These are phyloP conservation scores for Penicillium pulvis DNA, from an alignment of 495 filamentous ascomycete species.

Conservation along the genomic window DNA sequence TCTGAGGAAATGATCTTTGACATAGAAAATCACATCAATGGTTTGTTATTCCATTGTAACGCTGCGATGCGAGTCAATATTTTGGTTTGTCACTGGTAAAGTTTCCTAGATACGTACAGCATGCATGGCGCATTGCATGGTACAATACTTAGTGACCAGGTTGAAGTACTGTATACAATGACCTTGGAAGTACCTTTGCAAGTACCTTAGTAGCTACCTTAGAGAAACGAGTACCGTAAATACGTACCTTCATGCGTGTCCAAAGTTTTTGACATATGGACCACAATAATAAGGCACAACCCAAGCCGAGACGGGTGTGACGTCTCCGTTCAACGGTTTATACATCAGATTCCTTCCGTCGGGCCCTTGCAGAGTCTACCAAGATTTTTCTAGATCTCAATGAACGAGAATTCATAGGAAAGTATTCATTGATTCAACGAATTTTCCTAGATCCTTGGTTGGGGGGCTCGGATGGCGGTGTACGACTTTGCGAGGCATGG, in stretches of 20 bases:
- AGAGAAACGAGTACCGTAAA: not conserved
- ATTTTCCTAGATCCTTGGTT: conserved; percentile 22
- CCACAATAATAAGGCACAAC: conserved; percentile 1
- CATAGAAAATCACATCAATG: not conserved
- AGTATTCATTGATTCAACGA: conserved; percentile 30
- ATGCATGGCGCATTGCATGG: not conserved
- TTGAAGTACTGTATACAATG: not conserved
- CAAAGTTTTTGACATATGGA: not conserved
- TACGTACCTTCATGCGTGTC: too few species aligned
- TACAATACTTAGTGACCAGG: not conserved
- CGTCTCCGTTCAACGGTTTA: conserved; percentile 31
- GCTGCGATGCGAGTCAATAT: not conserved
- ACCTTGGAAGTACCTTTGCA: not conserved
- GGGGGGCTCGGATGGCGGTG: conserved; percentile 41
- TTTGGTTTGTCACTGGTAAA: not conserved
- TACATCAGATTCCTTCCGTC: conserved; percentile 36
- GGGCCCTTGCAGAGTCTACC: conserved; percentile 43
- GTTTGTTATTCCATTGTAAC: not conserved
- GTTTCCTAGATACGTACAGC: conserved; percentile 1
- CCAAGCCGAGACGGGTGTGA: conserved; percentile 21
- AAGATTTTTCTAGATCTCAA: conserved; percentile 24
- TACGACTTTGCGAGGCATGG: conserved; percentile 31
- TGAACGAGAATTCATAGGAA: conserved; percentile 22
- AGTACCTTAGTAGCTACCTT: not conserved
- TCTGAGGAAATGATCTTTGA: conserved; percentile 22